These are phyloP conservation scores for Globisporangium emineosum DNA, from an alignment of 352 stramenopile species.

Conservation along the genomic window DNA sequence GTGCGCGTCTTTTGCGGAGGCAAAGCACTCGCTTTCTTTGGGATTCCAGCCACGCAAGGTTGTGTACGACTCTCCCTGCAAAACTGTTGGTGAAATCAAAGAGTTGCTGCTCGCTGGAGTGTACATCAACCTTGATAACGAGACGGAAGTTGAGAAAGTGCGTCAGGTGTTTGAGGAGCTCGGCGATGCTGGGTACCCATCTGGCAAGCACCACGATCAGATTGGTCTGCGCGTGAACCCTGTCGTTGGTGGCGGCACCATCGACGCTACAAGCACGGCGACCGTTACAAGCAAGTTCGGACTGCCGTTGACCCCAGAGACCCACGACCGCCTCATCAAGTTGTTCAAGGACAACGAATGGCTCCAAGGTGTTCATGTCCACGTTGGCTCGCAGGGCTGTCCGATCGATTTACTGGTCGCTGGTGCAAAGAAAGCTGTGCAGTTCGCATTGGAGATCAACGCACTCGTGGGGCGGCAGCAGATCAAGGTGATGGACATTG, in stretches of 20 bases:
- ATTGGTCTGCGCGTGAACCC: conserved; percentile 92
- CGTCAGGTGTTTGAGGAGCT: conserved; percentile 50
- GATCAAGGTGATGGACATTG: conserved; percentile 87
- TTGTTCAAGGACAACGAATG: conserved; percentile 72
- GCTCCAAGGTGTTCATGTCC: conserved; percentile 87
- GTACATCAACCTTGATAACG: conserved; percentile 92
- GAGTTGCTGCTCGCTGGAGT: conserved; percentile 76
- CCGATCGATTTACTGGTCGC: conserved; percentile 78
- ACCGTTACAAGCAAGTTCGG: conserved; percentile 92
- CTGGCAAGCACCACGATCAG: conserved; percentile 36
- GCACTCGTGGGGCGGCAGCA: conserved; percentile 47
- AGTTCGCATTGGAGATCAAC: conserved; percentile 82
- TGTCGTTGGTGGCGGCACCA: conserved; percentile 84
- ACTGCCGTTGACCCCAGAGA: conserved; percentile 62
- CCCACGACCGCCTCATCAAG: conserved; percentile 41
- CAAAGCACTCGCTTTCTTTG: conserved; percentile 74
- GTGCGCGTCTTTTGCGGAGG: conserved; percentile 80
- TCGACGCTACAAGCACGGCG: conserved; percentile 83
- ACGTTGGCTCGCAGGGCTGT: conserved; percentile 88
- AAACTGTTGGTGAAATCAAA: conserved; percentile 82
- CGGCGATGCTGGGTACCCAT: conserved; percentile 17
- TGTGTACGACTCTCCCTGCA: conserved; percentile 92
- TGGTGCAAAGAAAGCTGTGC: conserved; percentile 68
- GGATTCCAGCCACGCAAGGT: conserved; percentile 69
- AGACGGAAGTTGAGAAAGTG: conserved; percentile 86